Evolutionary conservation across 805 yeast species (phyloP), one percentile per base, ranked within the genome.

Genomic region (Priceomyces medius): DNA sequence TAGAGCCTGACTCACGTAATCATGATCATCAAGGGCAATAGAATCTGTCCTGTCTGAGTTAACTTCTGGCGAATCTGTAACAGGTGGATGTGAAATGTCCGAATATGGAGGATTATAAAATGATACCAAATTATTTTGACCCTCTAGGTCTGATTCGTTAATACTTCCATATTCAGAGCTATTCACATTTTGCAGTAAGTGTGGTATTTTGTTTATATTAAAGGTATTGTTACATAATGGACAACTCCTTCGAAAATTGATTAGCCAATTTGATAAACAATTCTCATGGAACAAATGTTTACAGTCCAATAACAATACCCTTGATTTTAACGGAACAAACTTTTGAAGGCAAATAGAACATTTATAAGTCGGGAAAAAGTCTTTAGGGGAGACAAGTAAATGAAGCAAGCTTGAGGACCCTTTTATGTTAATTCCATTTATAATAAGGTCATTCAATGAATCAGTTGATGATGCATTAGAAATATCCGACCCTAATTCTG

Each of bases 321-420:
- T 62, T 17, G 77, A 66, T 41, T 61, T 63, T 23, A 77, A 69
- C 12, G 74, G 72, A 8, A 63, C 58, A 50, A 74, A 80, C 46
- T 67, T 73, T 35, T 76, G 84, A 31, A 81, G 66, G 49, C 86
- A 81, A 18, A 81, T 79, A 18, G 79, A 75, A 53, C 86, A 81
- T 55, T 77, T 80, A 46, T 66, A 75, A 1, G 80, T 59, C 1
- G 75, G 71, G 37, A 49, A 65, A 42, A 61, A 65, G 49, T 65
- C 68, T 26, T 54, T 46, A 5, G 66, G 63, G 14, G 64, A 54
- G 3, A 61, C 45, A 18, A 64, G 38, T 5, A 61, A 48, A 41
- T 54, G 48, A 13, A 55, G 39, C 29, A 51, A 41, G n/a, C 32
- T 37, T 4, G 53, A 49, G 1, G 50, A 39, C 2, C 46, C 43